Conservation (phyloP, 148 eudicot genomes). For the Nyssa sinensis region DNA sequence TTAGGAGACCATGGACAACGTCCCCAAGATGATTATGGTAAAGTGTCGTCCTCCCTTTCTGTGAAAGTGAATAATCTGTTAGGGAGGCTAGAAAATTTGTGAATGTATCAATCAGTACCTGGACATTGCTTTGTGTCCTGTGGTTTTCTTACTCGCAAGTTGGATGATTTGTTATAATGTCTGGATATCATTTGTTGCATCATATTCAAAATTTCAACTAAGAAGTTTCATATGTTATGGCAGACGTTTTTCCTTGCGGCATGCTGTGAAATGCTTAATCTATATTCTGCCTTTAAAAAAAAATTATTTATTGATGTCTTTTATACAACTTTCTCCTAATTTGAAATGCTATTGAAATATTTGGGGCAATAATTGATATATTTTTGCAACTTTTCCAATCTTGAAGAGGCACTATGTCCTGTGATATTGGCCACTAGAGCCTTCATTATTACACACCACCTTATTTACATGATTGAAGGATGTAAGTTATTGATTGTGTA, state of each 20-base stretch:
- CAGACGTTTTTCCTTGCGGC: too few species aligned
- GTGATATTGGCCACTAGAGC: too few species aligned
- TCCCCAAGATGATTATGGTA: slow-evolving; percentile 89
- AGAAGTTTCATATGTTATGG: not conserved
- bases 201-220: not conserved
- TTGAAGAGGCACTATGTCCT: too few species aligned
- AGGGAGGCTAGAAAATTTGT: not conserved
- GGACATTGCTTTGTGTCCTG: not conserved
- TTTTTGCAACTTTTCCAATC: too few species aligned
- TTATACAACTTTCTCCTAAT: not conserved
- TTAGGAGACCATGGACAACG: slow-evolving; percentile 98
- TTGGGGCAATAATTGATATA: too few species aligned
- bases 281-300: too few species aligned
- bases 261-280: too few species aligned
- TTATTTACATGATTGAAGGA: too few species aligned
- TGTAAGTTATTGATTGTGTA: too few species aligned
- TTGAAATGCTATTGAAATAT: not conserved
- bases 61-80: not conserved
- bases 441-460: too few species aligned
- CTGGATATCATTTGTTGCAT: not conserved
- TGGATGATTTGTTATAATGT: not conserved
- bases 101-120: not conserved
- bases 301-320: not conserved
- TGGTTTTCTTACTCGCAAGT: not conserved
- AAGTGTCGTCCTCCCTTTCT: slow-evolving; percentile 5